Conservation (phyloP, 2,329 filamentous ascomycete genomes). For the Fusarium nematophilum region DNA sequence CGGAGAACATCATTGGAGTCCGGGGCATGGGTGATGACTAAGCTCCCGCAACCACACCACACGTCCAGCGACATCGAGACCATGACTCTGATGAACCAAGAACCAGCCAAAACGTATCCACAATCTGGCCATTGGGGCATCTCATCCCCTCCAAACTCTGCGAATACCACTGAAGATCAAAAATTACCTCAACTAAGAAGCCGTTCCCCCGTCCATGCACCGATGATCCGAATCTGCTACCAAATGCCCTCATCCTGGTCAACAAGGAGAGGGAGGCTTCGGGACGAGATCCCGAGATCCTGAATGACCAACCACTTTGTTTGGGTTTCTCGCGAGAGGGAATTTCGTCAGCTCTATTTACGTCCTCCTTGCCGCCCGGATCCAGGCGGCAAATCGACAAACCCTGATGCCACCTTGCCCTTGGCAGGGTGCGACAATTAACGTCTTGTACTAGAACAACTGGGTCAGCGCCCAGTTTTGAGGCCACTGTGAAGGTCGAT, state of each 20-base stretch:
- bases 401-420: conserved; percentile 26
- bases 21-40: conserved; percentile 44
- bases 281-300: not conserved
- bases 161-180: conserved; percentile 18
- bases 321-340: conserved; percentile 20
- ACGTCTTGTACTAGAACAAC: conserved; percentile 4
- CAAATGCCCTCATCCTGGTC: not conserved
- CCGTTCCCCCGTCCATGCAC: not conserved
- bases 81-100: conserved; percentile 38
- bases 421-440: conserved; percentile 28
- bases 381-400: conserved; percentile 15
- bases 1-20: too few species aligned
- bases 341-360: conserved; percentile 25
- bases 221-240: not conserved
- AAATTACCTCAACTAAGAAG: conserved; percentile 21
- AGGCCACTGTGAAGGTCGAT: too few species aligned
- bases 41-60: conserved; percentile 39
- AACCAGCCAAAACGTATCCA: conserved; percentile 40
- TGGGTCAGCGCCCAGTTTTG: not conserved
- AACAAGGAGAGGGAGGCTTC: conserved; percentile 1
- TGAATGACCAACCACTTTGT: conserved; percentile 13
- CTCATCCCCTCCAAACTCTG: conserved; percentile 33
- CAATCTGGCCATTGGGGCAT: conserved; percentile 42
- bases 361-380: conserved; percentile 7
- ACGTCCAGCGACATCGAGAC: conserved; percentile 37